phyloP scores from a whole-genome alignment of 169 alveolate genomes.

The Cryptosporidium meleagridis region DNA sequence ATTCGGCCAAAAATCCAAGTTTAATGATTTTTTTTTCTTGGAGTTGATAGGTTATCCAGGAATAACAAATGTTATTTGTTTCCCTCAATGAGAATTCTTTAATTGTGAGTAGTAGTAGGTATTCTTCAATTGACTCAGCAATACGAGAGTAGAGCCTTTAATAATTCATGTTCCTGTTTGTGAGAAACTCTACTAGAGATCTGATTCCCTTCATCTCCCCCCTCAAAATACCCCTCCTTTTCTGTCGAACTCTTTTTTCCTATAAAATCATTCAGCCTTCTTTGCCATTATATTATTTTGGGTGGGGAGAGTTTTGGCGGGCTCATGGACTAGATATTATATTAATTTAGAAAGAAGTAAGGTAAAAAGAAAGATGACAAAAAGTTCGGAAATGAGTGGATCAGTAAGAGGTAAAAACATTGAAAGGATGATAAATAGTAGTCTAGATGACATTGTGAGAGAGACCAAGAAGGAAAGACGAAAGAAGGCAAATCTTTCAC shows the following conservation, averaged over 20 bases:
- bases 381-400: background rate
- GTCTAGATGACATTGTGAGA: slow-evolving; percentile 55
- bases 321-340: background rate
- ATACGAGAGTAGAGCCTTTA: background rate
- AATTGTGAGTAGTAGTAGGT: background rate
- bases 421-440: slow-evolving; percentile 45
- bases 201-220: background rate
- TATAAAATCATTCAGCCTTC: background rate
- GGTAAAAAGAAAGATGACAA: background rate
- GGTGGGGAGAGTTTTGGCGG: slow-evolving; percentile 30
- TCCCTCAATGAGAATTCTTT: no score
- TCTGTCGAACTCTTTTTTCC: background rate
- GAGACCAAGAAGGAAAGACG: slow-evolving; percentile 16
- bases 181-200: background rate
- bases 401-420: slow-evolving; percentile 3
- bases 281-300: background rate
- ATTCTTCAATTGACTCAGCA: background rate
- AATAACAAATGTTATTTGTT: no score
- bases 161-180: background rate
- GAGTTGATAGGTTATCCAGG: background rate
- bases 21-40: background rate
- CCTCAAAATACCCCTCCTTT: background rate
- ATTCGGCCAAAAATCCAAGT: no score
- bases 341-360: background rate
- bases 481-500: background rate